phyloP scores from a whole-genome alignment of 2,329 filamentous ascomycete genomes.

The Nemania bipapillata region DNA sequence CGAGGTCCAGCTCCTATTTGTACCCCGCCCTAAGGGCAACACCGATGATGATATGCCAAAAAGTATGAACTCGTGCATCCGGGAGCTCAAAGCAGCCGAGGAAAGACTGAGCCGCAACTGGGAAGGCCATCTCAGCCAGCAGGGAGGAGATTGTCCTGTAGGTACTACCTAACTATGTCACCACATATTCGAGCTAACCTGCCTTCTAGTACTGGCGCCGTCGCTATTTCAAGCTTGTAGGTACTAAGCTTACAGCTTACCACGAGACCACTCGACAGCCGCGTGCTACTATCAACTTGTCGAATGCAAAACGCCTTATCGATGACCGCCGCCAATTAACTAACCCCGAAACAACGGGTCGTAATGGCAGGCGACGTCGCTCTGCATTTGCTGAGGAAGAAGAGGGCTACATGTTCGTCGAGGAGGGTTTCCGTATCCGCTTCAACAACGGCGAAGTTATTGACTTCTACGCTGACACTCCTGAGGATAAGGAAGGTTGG shows the following conservation, averaged over 20 bases:
- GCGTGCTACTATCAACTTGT: constrained; percentile 94
- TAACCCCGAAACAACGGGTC: constrained; percentile 82
- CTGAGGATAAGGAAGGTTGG: constrained; percentile 90
- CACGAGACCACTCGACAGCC: constrained; percentile 96
- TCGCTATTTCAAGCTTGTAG: constrained; percentile 93
- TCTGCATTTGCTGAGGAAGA: constrained; percentile 98
- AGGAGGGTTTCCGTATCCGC: constrained; percentile 97
- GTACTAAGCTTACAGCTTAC: constrained; percentile 91
- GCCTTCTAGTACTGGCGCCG: constrained; percentile 87
- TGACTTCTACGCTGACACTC: constrained; percentile 95
- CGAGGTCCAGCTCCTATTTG: constrained; percentile 91
- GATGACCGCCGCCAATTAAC: constrained; percentile 87
- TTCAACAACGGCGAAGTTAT: constrained; percentile 99
- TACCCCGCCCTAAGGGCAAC: constrained; percentile 87
- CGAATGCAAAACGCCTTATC: constrained; percentile 91
- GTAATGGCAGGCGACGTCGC: constrained; percentile 82
- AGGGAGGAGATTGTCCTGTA: constrained; percentile 97
- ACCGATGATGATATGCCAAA: constrained; percentile 98
- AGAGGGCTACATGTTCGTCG: constrained; percentile 99
- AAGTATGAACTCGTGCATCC: constrained; percentile 96
- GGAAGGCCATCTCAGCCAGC: constrained; percentile 92
- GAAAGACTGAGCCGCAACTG: constrained; percentile 79
- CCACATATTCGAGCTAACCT: constrained; percentile 53
- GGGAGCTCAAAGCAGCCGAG: constrained; percentile 91
- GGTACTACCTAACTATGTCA: constrained; percentile 57